phyloP scores from a whole-genome alignment of 371 early-diverging fungal genomes.

The Mortierella sp. region DNA sequence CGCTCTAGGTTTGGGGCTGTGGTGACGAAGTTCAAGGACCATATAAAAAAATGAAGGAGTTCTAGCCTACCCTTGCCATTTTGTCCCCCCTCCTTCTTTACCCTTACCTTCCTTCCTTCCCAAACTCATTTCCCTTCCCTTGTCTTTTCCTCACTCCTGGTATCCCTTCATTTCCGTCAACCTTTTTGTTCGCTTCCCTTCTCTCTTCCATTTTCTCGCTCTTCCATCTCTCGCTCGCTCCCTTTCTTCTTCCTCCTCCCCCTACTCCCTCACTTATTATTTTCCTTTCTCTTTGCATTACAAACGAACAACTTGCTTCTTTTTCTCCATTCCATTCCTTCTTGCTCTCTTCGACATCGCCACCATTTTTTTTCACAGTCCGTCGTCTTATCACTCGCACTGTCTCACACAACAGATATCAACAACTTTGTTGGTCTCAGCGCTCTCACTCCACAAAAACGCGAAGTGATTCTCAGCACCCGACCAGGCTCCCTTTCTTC shows the following conservation, averaged over 20 bases:
- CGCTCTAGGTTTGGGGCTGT: not conserved
- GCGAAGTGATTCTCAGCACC: not conserved
- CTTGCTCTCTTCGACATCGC: not conserved
- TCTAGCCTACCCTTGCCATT: slow-evolving; percentile 3
- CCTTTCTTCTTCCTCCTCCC: not conserved
- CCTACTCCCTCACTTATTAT: not conserved
- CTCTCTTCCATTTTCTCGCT: not conserved
- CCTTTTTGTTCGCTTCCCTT: not conserved
- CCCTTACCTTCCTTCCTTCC: not conserved
- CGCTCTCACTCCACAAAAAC: not conserved
- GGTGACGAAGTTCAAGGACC: not conserved
- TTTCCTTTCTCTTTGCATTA: not conserved
- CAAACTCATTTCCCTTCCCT: not conserved
- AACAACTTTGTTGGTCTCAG: slow-evolving; percentile 5
- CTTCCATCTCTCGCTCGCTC: not conserved
- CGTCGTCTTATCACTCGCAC: not conserved
- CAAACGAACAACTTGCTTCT: not conserved
- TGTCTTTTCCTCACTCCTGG: not conserved
- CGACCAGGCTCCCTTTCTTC: not conserved
- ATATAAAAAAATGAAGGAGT: not conserved
- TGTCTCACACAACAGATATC: not conserved
- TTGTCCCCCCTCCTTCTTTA: not conserved
- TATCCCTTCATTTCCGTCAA: not conserved
- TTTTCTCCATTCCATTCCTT: not conserved
- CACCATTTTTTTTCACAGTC: slow-evolving; percentile 8